Evolutionary conservation across 2,329 filamentous ascomycete species (phyloP), one percentile per base, ranked within the genome.

Genomic region (Aspergillus uvarum): DNA sequence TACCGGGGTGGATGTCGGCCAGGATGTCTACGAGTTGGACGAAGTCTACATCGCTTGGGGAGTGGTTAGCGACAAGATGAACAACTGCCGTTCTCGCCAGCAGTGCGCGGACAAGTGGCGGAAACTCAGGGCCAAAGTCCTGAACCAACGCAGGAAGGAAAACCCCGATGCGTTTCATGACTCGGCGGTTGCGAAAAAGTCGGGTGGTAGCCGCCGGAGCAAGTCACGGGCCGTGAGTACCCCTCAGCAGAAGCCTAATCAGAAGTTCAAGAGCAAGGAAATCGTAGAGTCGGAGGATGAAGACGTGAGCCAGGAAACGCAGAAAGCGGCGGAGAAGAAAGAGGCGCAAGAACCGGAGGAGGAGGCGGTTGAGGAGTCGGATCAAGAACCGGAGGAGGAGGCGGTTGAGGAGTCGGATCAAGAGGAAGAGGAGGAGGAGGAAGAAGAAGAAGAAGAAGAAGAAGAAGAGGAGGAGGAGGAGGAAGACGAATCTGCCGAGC

Each of bases 41-140:
- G 75, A 76, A 16, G 66, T 62, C 4, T 51, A 68, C 24, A 61
- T 77, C 26, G 52, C 61, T 11, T 77, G 75, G 75, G 70, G 73
- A 5, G 50, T 56, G 12, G 62, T 77, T 12, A 76, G 75, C 56
- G 54, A 71, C 42, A 51, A 47, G 3, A 67, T 77, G 50, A 42
- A 63, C 0, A 65, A 76, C 53, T 59, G 58, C 16, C 72, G 75
- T 6, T 75, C 75, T n/a, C 68, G 75, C 51, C 74, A 77, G 44
- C 75, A 77, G 60, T 75, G 74, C 47, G 73, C 74, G 14, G 75
- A 77, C 59, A 76, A 74, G 60, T 77, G 73, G 73, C 74, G 75
- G 51, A 76, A 75, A 54, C 59, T 75, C 12, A 65, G 66, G 42
- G 60, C 48, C 10, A 64, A 60, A 8, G 63, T 76, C 5, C 26